Conservation (phyloP, 768 basidiomycete genomes). For the Lentinula lateritia region DNA sequence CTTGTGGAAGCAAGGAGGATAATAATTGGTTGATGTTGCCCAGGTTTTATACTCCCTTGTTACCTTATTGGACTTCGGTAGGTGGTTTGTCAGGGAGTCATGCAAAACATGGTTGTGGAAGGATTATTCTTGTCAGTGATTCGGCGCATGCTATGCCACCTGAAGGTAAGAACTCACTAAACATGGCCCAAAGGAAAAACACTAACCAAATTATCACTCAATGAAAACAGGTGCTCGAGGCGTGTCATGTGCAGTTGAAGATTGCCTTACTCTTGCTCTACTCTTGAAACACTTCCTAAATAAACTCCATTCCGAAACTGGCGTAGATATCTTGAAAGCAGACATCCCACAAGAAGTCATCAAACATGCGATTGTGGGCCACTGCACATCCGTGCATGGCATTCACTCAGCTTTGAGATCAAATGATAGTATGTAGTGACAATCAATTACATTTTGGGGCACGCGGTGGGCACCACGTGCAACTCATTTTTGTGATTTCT, state of each 20-base stretch:
- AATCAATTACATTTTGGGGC: no score
- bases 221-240: neutral
- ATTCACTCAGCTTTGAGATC: no score
- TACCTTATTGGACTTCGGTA: conserved; percentile 1
- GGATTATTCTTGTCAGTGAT: neutral
- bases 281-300: neutral
- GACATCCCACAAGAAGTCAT: neutral
- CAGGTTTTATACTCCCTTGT: neutral
- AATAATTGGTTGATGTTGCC: neutral
- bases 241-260: conserved; percentile 2
- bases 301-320: neutral
- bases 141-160: conserved; percentile 3
- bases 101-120: neutral
- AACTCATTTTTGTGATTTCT: no score
- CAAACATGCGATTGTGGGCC: no score
- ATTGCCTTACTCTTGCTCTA: neutral
- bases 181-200: no score
- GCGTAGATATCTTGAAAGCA: neutral
- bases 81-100: neutral
- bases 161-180: neutral
- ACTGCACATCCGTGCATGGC: no score
- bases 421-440: no score
- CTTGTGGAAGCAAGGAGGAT: neutral
- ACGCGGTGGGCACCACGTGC: no score
- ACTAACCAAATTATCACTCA: neutral